A percentile compares a stretch with the other conserved stretches of the same genome.
phyloP scores from a whole-genome alignment of 805 yeast genomes.

The Starmera amethionina region DNA sequence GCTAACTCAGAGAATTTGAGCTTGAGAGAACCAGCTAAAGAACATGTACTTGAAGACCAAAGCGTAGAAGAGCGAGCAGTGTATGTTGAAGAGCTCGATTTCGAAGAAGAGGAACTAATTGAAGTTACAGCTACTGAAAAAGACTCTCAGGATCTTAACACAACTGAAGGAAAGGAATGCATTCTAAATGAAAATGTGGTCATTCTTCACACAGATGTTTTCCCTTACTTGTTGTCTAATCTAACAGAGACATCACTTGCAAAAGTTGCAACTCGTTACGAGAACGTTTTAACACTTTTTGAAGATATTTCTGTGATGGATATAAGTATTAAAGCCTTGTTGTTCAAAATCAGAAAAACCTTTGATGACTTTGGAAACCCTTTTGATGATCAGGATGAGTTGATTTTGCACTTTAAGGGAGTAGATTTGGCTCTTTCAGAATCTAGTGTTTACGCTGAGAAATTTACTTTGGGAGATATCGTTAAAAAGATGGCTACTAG shows the following conservation, averaged over 20 bases:
- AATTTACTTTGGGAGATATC: constrained; percentile 10
- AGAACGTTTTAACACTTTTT: constrained; percentile 8
- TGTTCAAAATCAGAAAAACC: constrained; percentile 9
- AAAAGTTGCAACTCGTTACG: constrained; percentile 5
- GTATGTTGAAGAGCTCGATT: not conserved
- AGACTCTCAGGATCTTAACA: not conserved
- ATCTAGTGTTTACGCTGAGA: constrained; percentile 10
- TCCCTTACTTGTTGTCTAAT: constrained; percentile 14
- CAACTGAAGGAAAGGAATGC: not conserved
- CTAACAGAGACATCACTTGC: constrained; percentile 1
- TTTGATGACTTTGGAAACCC: constrained; percentile 10
- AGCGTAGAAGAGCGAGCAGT: constrained; percentile 1
- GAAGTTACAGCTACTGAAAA: not conserved
- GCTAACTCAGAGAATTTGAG: constrained; percentile 2
- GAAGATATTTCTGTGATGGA: constrained; percentile 10
- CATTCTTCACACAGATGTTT: constrained; percentile 10
- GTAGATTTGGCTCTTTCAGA: constrained; percentile 10
- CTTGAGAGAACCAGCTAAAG: constrained; percentile 6
- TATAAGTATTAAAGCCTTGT: constrained; percentile 7
- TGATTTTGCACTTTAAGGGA: constrained; percentile 11
- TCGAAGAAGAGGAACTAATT: not conserved
- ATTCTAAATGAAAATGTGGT: not conserved
- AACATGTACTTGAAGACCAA: constrained; percentile 2
- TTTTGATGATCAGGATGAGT: constrained; percentile 12
- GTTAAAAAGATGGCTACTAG: constrained; percentile 6